Conservation (phyloP, 2,329 filamentous ascomycete species). For the Salinomyces thailandicus region DNA sequence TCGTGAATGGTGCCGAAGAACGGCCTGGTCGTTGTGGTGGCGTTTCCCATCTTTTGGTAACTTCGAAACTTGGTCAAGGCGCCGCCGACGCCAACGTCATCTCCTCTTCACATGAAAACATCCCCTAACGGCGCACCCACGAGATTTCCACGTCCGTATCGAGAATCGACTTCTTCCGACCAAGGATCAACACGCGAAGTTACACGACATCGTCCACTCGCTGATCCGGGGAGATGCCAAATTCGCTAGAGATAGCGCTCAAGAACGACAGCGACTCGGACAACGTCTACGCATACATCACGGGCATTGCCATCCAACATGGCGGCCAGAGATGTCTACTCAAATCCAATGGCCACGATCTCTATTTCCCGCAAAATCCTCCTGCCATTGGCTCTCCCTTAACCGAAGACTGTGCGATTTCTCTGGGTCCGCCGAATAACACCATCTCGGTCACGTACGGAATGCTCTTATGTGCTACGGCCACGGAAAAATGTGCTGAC, state of each 20-base stretch:
- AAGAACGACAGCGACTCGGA: constrained; percentile 25
- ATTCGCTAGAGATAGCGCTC: constrained; percentile 25
- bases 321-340: constrained; percentile 24
- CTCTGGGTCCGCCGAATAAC: constrained; percentile 25
- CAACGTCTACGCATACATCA: constrained; percentile 26
- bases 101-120: no score
- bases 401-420: constrained; percentile 28
- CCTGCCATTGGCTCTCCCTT: constrained; percentile 23
- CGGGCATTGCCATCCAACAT: constrained; percentile 28
- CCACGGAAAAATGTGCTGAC: not conserved
- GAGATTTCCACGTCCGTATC: no score
- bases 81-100: no score
- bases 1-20: no score
- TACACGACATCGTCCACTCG: no score
- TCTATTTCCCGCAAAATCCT: constrained; percentile 26
- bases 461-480: constrained; percentile 13
- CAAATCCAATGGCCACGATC: constrained; percentile 25
- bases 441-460: constrained; percentile 19
- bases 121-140: no score
- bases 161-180: no score
- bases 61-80: no score
- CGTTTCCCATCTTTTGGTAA: no score
- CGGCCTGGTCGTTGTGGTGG: no score
- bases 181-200: no score
- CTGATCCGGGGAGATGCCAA: no score